phyloP scores from a whole-genome alignment of 1,139 yeast species.

The Yamadazyma triangularis region DNA sequence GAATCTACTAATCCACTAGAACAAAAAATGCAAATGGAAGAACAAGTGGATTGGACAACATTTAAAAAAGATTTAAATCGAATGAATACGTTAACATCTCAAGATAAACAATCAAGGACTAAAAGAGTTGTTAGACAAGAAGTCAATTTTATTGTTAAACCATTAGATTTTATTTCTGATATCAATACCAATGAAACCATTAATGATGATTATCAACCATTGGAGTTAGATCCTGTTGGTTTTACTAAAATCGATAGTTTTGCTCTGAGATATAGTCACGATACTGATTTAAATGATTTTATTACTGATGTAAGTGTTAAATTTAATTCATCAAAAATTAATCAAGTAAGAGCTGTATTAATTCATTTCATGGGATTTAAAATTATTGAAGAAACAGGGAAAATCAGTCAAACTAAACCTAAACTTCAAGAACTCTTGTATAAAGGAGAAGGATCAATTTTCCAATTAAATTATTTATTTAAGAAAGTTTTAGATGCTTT shows the following conservation, averaged over 20 bases:
- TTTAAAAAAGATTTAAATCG: slow-evolving; percentile 60
- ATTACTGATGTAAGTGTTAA: slow-evolving; percentile 44
- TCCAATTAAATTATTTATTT: slow-evolving; percentile 73
- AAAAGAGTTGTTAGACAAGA: slow-evolving; percentile 66
- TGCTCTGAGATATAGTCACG: slow-evolving; percentile 24
- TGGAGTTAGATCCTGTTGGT: slow-evolving; percentile 6
- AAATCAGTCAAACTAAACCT: slow-evolving; percentile 40
- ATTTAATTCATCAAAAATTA: slow-evolving; percentile 29
- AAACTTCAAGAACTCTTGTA: slow-evolving; percentile 32
- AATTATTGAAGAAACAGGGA: slow-evolving; percentile 34
- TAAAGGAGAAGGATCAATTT: slow-evolving; percentile 51
- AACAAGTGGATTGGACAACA: slow-evolving; percentile 38
- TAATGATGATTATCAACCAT: slow-evolving; percentile 17
- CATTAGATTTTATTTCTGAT: slow-evolving; percentile 58
- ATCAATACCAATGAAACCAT: slow-evolving; percentile 40
- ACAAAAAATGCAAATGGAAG: slow-evolving; percentile 25
- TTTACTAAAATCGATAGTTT: slow-evolving; percentile 32
- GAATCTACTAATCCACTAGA: slow-evolving; percentile 31
- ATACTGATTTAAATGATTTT: slow-evolving; percentile 38
- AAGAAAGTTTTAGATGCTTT: slow-evolving; percentile 68
- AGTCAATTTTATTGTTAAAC: slow-evolving; percentile 61
- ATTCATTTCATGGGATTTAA: slow-evolving; percentile 38
- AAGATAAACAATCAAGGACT: slow-evolving; percentile 67
- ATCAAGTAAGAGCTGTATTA: slow-evolving; percentile 36
- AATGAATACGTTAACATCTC: slow-evolving; percentile 66